Evolutionary conservation across 495 filamentous ascomycete species (phyloP), one percentile per base, ranked within the genome.

Genomic region (Xylaria venustula): DNA sequence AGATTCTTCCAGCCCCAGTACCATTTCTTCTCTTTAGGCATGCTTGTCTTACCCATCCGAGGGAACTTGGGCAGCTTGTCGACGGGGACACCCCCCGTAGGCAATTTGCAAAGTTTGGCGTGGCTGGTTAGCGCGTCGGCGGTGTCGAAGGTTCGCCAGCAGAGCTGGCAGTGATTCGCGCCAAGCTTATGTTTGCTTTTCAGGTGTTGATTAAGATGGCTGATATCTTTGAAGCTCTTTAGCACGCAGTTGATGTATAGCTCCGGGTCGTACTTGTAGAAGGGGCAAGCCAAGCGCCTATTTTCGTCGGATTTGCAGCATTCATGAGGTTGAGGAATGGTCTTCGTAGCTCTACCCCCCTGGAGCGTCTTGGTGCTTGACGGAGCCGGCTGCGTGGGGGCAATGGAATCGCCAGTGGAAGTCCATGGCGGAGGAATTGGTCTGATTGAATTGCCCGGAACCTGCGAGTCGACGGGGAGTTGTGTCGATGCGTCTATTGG

Each of bases 181-280:
- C 60, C 22, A 23, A 68, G 51, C 36, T 50, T 61, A 9, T 69
- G 67, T 3, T 56, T 28, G 14, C 63, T 61, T 1, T 61, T 22
- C 2, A 69, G 15, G 46, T 70, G 67, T 19, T 70, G 64, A 4
- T 49, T 34, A 7, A 67, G 30, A 26, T 55, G n/a, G 44, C 64
- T 46, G 15, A 69, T 67, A 14, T 8, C 55, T 0, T 48, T 58
- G 42, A 67, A 69, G 2, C 36, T 52, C 32, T 61, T 69, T 2
- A 40, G 19, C 9, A 47, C 53, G 34, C 67, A 69, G 12, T 3
- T 25, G 14, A 22, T 3, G 54, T 64, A 9, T 2, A 22, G 42
- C 0, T 20, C 23, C n/a, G 64, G 67, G 7, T 67, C 34, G 20
- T 47, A 41, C 45, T 69, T 69, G 26, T 64, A 69, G 53, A 67